phyloP scores from a whole-genome alignment of 208 protist species.

The Naegleria lovaniensis region DNA sequence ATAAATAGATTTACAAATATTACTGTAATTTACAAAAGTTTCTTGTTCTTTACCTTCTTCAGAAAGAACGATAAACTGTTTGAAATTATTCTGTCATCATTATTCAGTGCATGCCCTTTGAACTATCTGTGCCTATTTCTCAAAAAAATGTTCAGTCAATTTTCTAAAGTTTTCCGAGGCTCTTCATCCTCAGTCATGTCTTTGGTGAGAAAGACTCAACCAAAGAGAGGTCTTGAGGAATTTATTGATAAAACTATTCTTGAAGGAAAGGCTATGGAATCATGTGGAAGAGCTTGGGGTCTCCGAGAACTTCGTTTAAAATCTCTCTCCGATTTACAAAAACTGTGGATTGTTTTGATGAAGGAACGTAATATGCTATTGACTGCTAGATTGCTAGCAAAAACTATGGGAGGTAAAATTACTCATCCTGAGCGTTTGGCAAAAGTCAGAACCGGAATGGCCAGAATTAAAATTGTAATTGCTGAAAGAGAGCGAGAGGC shows the following conservation, averaged over 20 bases:
- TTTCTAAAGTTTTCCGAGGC: not conserved
- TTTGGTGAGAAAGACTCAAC: not conserved
- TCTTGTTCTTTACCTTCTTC: too few relatives aligned
- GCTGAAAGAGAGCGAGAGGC: slow-evolving; percentile 3
- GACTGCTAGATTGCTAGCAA: not conserved
- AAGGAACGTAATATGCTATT: slow-evolving; percentile 19
- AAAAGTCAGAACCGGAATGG: not conserved
- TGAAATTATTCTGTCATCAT: too few relatives aligned
- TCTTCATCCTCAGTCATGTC: not conserved
- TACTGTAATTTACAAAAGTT: too few relatives aligned
- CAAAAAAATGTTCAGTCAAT: not conserved
- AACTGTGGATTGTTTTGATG: slow-evolving; percentile 20
- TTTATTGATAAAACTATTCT: slow-evolving; percentile 18
- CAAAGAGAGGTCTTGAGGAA: slow-evolving; percentile 15
- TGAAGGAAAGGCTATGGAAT: not conserved
- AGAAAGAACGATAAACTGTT: too few relatives aligned
- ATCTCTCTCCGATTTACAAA: not conserved
- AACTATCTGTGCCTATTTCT: too few relatives aligned
- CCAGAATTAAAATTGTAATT: not conserved
- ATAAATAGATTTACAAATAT: too few relatives aligned
- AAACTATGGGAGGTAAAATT: not conserved
- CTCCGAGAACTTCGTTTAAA: not conserved
- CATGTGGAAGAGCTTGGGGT: slow-evolving; percentile 2
- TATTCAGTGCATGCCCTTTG: too few relatives aligned
- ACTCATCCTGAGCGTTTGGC: not conserved